Base-by-base conservation (phyloP, 2,329 filamentous ascomycete genomes). In the Cadophora sp. region DNA sequence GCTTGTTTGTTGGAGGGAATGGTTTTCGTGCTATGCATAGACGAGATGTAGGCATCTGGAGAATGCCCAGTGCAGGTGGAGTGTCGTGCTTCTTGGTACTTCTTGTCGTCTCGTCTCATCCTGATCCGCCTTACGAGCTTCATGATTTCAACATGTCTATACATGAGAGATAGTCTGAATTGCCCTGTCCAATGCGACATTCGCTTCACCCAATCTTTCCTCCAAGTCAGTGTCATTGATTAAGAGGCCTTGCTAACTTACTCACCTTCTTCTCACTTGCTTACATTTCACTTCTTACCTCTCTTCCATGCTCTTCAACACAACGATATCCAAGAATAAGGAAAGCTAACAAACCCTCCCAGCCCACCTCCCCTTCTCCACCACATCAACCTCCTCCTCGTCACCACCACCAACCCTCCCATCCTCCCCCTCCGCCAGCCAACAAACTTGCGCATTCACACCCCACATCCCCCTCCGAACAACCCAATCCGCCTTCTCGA, bases 381-480 rank as follows among this genome's bases (percentile, higher is more conserved):
- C 63, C 5, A 24, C 40, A 40, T 48, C 26, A 19, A 37, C 11
- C 31, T 7, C 24, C 29, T 6, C 62, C 11, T 27, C 29, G 31
- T 6, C 22, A 26, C 24, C 24, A n/a, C 34, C 43, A 8, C 4
- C 48, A 40, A 26, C 34, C 27, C 22, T 31, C 22, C 3, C 16
- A 12, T 6, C 46, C 46, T 26, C 27, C 22, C 46, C 22, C 64
- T 4, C 19, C 16, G 40, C 5, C 40, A 4, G 19, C 5, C 37
- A 29, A 7, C 56, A n/a, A 19, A 62, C 29, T 16, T 66, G 64
- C 64, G 56, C 48, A 12, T 66, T 66, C 64, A 29, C 64, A 31
- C 64, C 64, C n/a, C 64, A 66, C 56, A 16, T 50, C 48, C 56
- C 64, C 24, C 64, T 61, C 43, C 64, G 50, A 24, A 61, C 50